Conservation (phyloP, 352 stramenopile genomes). For the Pythium phragmiticola region DNA sequence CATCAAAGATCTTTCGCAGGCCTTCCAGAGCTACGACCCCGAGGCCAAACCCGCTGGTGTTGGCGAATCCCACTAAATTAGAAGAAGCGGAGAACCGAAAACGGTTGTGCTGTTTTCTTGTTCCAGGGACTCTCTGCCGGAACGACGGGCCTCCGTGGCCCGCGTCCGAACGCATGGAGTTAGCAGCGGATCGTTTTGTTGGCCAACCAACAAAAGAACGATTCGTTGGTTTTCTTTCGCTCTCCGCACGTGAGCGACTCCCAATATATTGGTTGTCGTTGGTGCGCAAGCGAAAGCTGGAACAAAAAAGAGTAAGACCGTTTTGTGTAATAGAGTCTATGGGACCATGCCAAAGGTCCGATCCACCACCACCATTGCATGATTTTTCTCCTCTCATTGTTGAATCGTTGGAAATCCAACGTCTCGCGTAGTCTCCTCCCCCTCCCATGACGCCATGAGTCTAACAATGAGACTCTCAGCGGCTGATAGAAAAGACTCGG, state of each 20-base stretch:
- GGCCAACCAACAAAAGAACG: background rate
- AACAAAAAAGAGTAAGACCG: background rate
- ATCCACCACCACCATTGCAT: background rate
- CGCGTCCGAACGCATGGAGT: conserved; percentile 27
- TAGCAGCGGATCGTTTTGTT: conserved; percentile 12
- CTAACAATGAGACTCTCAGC: no score
- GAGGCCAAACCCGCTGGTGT: conserved; percentile 5
- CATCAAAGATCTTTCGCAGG: conserved; percentile 91
- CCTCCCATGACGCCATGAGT: no score
- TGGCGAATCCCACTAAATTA: conserved; percentile 13
- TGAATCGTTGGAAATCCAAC: no score
- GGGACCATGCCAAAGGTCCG: background rate
- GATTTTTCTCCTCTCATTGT: background rate
- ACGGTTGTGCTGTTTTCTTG: background rate
- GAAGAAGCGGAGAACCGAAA: conserved; percentile 1
- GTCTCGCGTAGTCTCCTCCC: no score
- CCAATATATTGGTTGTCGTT: background rate
- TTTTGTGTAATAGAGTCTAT: conserved; percentile 11
- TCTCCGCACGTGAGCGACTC: background rate
- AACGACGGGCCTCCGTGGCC: conserved; percentile 22
- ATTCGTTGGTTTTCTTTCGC: background rate
- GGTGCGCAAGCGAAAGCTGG: conserved; percentile 25
- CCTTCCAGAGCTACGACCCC: conserved; percentile 68
- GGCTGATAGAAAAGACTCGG: no score
- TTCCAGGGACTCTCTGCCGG: conserved; percentile 27